A percentile compares a stretch with the other conserved stretches of the same genome.
phyloP scores from a whole-genome alignment of 1,284 basidiomycete species.

The Amylostereum areolatum region DNA sequence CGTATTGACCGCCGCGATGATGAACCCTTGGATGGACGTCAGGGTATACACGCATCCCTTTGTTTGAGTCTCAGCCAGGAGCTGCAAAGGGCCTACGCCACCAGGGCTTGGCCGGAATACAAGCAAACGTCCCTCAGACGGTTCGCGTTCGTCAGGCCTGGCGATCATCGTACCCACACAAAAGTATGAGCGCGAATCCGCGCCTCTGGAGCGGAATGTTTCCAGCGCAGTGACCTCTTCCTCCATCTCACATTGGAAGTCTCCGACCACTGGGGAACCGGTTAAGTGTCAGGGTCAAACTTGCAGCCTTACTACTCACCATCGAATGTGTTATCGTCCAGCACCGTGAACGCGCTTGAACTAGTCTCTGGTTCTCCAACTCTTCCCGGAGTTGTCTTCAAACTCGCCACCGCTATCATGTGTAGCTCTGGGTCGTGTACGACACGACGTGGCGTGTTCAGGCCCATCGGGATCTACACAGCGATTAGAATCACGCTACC shows the following conservation, averaged over 20 bases:
- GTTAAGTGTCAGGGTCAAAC: too few relatives aligned
- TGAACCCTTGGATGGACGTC: constrained; percentile 34
- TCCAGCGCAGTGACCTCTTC: constrained; percentile 59
- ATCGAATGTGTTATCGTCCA: constrained; percentile 62
- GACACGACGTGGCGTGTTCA: constrained; percentile 62
- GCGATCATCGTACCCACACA: constrained; percentile 57
- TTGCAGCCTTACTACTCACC: constrained; percentile 35
- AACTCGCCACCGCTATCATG: constrained; percentile 61
- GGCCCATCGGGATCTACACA: constrained; percentile 57
- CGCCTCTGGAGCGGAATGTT: constrained; percentile 22
- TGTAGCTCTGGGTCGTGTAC: constrained; percentile 48
- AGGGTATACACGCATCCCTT: constrained; percentile 62
- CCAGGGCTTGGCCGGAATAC: constrained; percentile 18
- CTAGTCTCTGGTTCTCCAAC: constrained; percentile 46
- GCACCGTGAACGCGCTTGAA: constrained; percentile 56
- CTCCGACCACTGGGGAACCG: constrained; percentile 37
- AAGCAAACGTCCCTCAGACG: constrained; percentile 56
- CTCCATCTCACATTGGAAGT: constrained; percentile 43
- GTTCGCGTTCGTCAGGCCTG: constrained; percentile 47
- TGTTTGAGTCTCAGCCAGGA: constrained; percentile 33
- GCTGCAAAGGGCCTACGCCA: constrained; percentile 16
- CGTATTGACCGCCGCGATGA: constrained; percentile 71
- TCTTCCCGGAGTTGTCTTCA: constrained; percentile 43
- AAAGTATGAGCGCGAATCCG: constrained; percentile 35
- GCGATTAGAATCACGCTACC: not conserved